Conservation (phyloP, 257 asterid species). For the Petunia axillaris region DNA sequence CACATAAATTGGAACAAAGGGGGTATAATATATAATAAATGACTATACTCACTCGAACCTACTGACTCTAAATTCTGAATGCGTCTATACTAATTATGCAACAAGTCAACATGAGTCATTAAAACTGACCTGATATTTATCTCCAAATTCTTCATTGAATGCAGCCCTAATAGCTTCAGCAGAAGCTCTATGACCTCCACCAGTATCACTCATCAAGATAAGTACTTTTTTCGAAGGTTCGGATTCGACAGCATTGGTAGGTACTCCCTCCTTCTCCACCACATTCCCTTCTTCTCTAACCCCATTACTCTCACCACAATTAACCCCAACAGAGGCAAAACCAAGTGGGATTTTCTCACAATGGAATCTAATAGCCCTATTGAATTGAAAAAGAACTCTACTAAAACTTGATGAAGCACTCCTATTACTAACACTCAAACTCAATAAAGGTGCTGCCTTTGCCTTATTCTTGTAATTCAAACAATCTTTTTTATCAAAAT, state of each 20-base stretch:
- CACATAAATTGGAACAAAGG: too few species aligned
- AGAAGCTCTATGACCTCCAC: conserved; percentile 99
- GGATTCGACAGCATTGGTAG: conserved; percentile 42
- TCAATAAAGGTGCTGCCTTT: conserved; percentile 58
- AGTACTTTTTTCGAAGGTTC: conserved; percentile 70
- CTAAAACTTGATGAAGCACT: conserved; percentile 64
- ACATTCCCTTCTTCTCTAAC: conserved; percentile 54
- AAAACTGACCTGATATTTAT: conserved; percentile 76
- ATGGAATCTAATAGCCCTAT: conserved; percentile 70
- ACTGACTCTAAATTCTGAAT: neutral
- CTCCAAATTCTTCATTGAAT: conserved; percentile 80
- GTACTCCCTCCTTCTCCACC: conserved; percentile 58
- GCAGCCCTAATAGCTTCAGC: conserved; percentile 99
- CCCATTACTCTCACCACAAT: conserved; percentile 59
- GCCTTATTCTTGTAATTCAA: conserved; percentile 43
- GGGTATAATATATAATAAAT: too few species aligned
- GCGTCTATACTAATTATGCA: neutral
- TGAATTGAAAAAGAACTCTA: conserved; percentile 59
- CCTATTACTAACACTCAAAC: conserved; percentile 56
- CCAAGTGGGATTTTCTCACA: conserved; percentile 85
- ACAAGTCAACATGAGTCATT: conserved; percentile 2
- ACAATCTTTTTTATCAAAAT: conserved; percentile 41
- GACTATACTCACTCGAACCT: neutral
- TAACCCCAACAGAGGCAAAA: conserved; percentile 65
- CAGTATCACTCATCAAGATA: conserved; percentile 98